Base-by-base conservation (phyloP, 305 asterid species). In the Solanum hybrid region DNA sequence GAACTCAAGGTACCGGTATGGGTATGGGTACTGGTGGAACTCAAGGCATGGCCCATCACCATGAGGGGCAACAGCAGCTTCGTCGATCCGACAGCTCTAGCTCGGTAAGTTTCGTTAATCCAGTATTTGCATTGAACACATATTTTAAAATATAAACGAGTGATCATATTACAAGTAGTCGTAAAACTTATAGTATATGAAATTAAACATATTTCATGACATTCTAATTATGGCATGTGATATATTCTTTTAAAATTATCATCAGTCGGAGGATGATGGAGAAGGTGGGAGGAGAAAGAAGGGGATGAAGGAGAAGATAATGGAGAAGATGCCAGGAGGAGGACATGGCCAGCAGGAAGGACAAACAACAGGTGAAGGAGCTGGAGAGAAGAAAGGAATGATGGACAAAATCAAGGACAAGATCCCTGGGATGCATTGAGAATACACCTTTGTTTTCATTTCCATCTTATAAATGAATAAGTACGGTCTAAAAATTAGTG, bases 381-480 rank as follows among this genome's bases (percentile, higher is more conserved):
- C 88, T 0, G 92, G 69, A 1, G 92, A 93, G 92, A 94, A 94
- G 93, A 94, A 93, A 85, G 96, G 96, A 14, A 88, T 93, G 87
- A 88, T 94, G 93, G 96, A 91, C 2, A 94, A 94, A 91, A 92
- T 94, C 69, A 93, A 91, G 93, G 95, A 93, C 45, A 94, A 93
- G 90, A 78, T 94, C 14, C 95, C 96, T 5, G 96, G 95, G 72
- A 78, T 56, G 81, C 89, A 86, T 72, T 89, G 73, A 87, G 19
- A 45, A 45, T 45, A 72, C 73, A 60, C 6, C 87, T 82, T 82
- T 56, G 51, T 32, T 32, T 22, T 32, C 76, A 60, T 85, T 32
- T 56, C 77, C 51, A 56, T 29, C 32, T 34, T 32, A 31, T 51
- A 40, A 14, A 26, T n/a, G 12, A 84, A 29, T 51, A 85, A 56